Base-by-base conservation (phyloP, 2,329 filamentous ascomycete genomes). In the Clonostachys sp. region DNA sequence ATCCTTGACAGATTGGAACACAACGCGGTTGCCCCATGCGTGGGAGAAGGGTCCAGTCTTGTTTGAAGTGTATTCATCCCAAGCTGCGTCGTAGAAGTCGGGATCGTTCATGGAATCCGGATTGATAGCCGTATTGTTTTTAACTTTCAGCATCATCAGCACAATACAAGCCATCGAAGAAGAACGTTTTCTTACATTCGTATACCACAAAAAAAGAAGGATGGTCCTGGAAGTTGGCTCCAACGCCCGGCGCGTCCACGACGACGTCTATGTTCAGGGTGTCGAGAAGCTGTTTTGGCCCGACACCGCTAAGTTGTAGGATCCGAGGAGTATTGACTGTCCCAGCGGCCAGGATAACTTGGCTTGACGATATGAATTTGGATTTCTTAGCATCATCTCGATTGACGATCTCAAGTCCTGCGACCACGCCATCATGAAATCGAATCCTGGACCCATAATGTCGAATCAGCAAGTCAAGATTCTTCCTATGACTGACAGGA, bases 241-340 rank as follows among this genome's bases (percentile, higher is more conserved):
- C 82, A 3, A 86, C 80, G 13, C 78, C 80, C 0, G 79, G 80
- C 2, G 79, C 67, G 53, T 84, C 72, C 1, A 70, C 61, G 18
- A 80, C 50, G 6, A 77, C 65, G 1, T 66, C 56, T 49, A 84
- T 78, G 10, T 65, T 60, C 45, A 74, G 67, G 5, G 64, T 61
- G 9, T 67, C 48, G 3, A 85, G 68, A 38, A 82, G 71, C 0
- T 65, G 57, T 8, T 53, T 54, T 1, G 73, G 73, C 3, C 81
- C 81, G 30, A 84, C 68, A 30, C 81, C 81, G 14, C 71, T 77
- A 2, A 80, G 67, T 55, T 80, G 78, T 5, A 85, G 71, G 2
- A 84, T 59, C 36, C 80, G 73, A 2, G 78, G 78, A 1, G 75
- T 77, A 57, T 81, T 76, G 61, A 77, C 77, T 1, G 73, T 65